phyloP scores from a whole-genome alignment of 805 yeast species.

The Saccharomyces jurei region DNA sequence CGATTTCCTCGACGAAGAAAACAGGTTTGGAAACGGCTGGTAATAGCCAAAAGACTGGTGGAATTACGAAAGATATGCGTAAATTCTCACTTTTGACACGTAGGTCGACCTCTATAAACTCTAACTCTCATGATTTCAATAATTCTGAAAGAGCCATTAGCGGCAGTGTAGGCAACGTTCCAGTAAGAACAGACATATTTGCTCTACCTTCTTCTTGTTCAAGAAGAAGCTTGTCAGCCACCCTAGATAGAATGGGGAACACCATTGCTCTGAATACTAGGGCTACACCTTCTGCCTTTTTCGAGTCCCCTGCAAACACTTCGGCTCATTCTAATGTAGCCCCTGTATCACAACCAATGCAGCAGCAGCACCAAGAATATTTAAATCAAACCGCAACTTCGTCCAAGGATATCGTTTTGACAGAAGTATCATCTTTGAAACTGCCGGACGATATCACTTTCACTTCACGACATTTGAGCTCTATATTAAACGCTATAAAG shows the following conservation, averaged over 20 bases:
- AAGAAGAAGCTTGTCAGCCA: slow-evolving; percentile 24
- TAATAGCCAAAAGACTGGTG: not conserved
- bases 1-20: not conserved
- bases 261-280: slow-evolving; percentile 3
- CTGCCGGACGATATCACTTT: slow-evolving; percentile 31
- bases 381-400: slow-evolving; percentile 28
- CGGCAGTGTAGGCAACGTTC: not conserved
- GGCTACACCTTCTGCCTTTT: slow-evolving; percentile 12
- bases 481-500: slow-evolving; percentile 3
- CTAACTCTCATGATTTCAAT: not conserved
- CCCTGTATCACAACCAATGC: slow-evolving; percentile 1
- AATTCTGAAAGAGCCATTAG: not conserved
- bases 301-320: slow-evolving; percentile 25
- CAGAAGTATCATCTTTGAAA: slow-evolving; percentile 42
- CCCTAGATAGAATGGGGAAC: slow-evolving; percentile 23
- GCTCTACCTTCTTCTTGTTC: not conserved
- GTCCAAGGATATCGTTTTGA: slow-evolving; percentile 63
- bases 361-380: slow-evolving; percentile 4
- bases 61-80: not conserved
- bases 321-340: slow-evolving; percentile 4
- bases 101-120: not conserved
- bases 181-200: not conserved
- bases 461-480: slow-evolving; percentile 24
- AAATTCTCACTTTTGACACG: not conserved
- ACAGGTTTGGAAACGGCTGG: not conserved